Conservation (phyloP, 2,329 filamentous ascomycete species). For the Paecilomyces dactylethromorphus region DNA sequence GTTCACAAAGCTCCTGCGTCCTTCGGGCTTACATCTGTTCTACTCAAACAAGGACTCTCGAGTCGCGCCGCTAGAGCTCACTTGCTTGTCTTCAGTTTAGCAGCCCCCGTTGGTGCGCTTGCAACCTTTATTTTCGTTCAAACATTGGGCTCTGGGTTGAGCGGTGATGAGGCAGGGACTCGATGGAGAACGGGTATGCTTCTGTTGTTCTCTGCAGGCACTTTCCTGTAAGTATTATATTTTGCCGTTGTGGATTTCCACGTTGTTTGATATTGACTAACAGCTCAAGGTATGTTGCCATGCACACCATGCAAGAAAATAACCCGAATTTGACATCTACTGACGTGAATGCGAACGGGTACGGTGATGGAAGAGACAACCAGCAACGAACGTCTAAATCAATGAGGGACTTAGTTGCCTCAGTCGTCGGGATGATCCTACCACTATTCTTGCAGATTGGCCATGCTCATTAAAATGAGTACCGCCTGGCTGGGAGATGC, state of each 20-base stretch:
- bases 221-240: constrained; percentile 68
- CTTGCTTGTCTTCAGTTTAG: constrained; percentile 83
- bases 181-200: constrained; percentile 90
- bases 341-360: constrained; percentile 34
- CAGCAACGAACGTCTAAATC: constrained; percentile 29
- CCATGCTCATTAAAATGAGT: constrained; percentile 34
- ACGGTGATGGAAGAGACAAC: constrained; percentile 32
- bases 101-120: constrained; percentile 79
- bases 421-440: constrained; percentile 42
- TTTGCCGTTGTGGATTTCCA: neutral
- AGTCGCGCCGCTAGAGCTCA: constrained; percentile 81
- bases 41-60: constrained; percentile 84
- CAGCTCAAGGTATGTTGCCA: constrained; percentile 74
- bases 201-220: constrained; percentile 89
- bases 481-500: neutral
- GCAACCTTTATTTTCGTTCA: constrained; percentile 75
- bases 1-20: constrained; percentile 94
- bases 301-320: constrained; percentile 92
- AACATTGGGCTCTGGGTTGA: constrained; percentile 53
- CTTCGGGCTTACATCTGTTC: constrained; percentile 83
- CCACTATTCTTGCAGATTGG: constrained; percentile 42
- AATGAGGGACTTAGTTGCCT: constrained; percentile 39
- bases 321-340: constrained; percentile 24
- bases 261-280: constrained; percentile 4
- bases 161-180: constrained; percentile 51